These are phyloP conservation scores for Apophysomyces ossiformis DNA, from an alignment of 371 early-diverging fungal species.

Conservation along the genomic window DNA sequence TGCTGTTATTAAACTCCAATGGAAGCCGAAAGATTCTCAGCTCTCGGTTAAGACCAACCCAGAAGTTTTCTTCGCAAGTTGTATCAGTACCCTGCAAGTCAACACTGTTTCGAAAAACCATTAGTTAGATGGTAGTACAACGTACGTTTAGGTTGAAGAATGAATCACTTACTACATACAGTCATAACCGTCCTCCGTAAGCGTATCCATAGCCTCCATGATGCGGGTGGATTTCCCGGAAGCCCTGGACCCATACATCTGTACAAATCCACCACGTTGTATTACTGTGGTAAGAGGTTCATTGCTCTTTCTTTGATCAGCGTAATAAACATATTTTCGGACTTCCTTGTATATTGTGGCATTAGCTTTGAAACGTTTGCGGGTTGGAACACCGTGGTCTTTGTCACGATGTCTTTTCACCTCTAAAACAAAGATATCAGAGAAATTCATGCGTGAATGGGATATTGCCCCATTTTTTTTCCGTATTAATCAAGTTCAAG, in stretches of 20 bases:
- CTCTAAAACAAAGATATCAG: background rate
- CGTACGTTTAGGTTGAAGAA: background rate
- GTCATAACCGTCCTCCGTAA: constrained; percentile 13
- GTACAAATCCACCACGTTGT: constrained; percentile 14
- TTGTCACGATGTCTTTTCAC: background rate
- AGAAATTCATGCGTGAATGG: background rate
- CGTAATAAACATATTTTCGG: constrained; percentile 12
- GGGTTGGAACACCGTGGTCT: background rate
- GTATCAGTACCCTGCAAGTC: background rate
- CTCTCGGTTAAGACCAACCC: background rate
- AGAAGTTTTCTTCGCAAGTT: background rate
- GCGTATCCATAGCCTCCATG: constrained; percentile 21
- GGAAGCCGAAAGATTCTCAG: background rate
- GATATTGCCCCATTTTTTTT: background rate
- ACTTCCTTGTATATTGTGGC: background rate
- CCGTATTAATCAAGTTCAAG: background rate
- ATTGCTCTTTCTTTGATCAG: constrained; percentile 7
- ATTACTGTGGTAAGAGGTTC: constrained; percentile 13
- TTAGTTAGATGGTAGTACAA: background rate
- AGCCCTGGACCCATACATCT: constrained; percentile 20
- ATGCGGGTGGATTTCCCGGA: constrained; percentile 26
- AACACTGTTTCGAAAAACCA: background rate
- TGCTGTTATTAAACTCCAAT: background rate
- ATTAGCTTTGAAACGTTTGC: background rate
- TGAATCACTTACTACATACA: background rate